A percentile compares a stretch with the other conserved stretches of the same genome.
phyloP scores from a whole-genome alignment of 768 basidiomycete genomes.

The Termitomyces sp. region DNA sequence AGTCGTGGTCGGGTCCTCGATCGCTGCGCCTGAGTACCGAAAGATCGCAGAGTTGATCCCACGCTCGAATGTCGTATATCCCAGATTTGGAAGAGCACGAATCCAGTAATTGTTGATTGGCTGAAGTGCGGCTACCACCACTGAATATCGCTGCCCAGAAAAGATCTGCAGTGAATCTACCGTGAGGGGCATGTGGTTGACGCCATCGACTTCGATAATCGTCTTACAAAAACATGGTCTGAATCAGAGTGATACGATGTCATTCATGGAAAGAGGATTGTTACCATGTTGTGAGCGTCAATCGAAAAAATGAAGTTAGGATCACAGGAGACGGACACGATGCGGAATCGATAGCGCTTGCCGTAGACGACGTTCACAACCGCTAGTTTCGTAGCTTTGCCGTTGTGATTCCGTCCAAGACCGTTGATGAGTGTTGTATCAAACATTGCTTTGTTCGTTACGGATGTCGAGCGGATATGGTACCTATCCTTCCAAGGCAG shows the following conservation, averaged over 20 bases:
- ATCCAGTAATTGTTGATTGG: conserved; percentile 3
- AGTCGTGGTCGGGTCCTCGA: background rate
- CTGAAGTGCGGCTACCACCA: background rate
- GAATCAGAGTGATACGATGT: background rate
- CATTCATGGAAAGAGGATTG: too few species aligned
- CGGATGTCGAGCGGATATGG: background rate
- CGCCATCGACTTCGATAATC: conserved; percentile 6
- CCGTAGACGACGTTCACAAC: conserved; percentile 31
- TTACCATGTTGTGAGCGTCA: conserved; percentile 40
- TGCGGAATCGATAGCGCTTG: conserved; percentile 33
- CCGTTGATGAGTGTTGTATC: conserved; percentile 7
- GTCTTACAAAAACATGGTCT: background rate
- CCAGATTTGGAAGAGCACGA: background rate
- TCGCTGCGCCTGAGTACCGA: background rate
- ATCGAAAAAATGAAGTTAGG: conserved; percentile 39
- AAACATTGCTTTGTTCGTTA: conserved; percentile 9
- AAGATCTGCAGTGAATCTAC: conserved; percentile 3
- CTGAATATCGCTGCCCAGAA: conserved; percentile 4
- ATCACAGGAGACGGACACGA: conserved; percentile 30
- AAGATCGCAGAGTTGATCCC: conserved; percentile 1
- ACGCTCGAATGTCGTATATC: background rate
- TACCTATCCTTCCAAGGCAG: background rate
- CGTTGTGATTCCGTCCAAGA: conserved; percentile 1
- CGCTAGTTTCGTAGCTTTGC: conserved; percentile 22
- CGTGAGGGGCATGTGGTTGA: background rate